These are phyloP conservation scores for Persicaria maculosa DNA, from an alignment of 148 eudicot species.

Conservation along the genomic window DNA sequence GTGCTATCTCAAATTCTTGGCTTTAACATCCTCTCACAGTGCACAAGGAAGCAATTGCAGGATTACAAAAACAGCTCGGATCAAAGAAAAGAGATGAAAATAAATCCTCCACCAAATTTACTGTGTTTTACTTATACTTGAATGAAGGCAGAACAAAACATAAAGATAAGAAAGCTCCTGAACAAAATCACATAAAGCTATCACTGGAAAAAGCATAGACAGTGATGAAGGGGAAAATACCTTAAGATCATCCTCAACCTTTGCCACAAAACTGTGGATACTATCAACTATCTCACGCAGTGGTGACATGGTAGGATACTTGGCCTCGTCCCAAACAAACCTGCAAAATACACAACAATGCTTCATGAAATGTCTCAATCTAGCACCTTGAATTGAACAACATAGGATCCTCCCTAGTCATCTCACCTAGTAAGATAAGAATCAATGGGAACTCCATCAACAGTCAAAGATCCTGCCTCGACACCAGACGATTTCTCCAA, in stretches of 20 bases:
- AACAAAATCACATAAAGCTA: neutral
- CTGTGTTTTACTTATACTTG: neutral
- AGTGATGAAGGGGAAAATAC: conserved; percentile 25
- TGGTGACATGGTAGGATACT: conserved; percentile 92
- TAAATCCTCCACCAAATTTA: neutral
- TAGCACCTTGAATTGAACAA: conserved; percentile 1
- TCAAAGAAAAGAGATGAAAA: neutral
- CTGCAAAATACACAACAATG: conserved; percentile 25
- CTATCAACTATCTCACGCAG: conserved; percentile 72
- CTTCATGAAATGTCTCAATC: neutral
- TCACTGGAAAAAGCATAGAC: neutral
- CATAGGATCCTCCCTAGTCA: neutral
- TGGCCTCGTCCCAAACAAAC: conserved; percentile 98
- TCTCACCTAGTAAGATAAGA: conserved; percentile 83
- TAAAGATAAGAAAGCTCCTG: neutral
- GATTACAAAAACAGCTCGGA: neutral
- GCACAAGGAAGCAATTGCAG: neutral
- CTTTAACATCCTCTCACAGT: neutral
- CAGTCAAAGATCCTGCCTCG: conserved; percentile 64
- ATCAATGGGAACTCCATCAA: conserved; percentile 93
- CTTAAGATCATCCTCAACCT: conserved; percentile 98
- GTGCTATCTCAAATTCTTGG: neutral
- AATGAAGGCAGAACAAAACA: neutral
- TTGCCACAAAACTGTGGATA: conserved; percentile 70
- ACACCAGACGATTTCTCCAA: conserved; percentile 79